These are phyloP conservation scores for Naganishia randhawae DNA, from an alignment of 768 basidiomycete species.

Conservation along the genomic window DNA sequence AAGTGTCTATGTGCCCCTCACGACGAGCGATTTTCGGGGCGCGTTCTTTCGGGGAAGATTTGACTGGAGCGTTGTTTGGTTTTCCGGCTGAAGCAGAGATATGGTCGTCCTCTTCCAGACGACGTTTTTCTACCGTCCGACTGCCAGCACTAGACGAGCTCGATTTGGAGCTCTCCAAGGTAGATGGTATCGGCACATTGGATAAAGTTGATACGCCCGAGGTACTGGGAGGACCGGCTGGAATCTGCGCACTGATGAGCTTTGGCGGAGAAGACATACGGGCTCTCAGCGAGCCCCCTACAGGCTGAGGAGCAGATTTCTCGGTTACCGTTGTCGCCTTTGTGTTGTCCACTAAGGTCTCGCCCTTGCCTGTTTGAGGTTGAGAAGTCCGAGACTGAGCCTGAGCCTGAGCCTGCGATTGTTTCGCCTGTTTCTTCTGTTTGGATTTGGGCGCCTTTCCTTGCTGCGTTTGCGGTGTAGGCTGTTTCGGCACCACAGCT, in stretches of 20 bases:
- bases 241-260: not conserved
- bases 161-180: too few relatives aligned
- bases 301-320: not conserved
- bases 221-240: too few relatives aligned
- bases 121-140: constrained; percentile 2
- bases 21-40: constrained; percentile 8
- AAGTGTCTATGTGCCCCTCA: constrained; percentile 4
- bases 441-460: not conserved
- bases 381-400: not conserved
- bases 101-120: not conserved
- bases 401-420: not conserved
- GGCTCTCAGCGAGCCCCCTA: not conserved
- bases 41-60: not conserved
- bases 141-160: not conserved
- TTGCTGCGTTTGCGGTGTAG: not conserved
- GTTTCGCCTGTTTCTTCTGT: not conserved
- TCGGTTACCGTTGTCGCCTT: not conserved
- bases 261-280: constrained; percentile 17
- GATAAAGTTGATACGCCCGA: not conserved
- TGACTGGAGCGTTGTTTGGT: not conserved
- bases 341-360: not conserved
- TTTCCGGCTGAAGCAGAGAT: not conserved
- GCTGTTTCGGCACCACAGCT: not conserved
- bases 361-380: not conserved
- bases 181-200: not conserved